Evolutionary conservation across 2,329 filamentous ascomycete genomes (phyloP), one percentile per base, ranked within the genome.

Genomic region (Fonsecaea erecta): DNA sequence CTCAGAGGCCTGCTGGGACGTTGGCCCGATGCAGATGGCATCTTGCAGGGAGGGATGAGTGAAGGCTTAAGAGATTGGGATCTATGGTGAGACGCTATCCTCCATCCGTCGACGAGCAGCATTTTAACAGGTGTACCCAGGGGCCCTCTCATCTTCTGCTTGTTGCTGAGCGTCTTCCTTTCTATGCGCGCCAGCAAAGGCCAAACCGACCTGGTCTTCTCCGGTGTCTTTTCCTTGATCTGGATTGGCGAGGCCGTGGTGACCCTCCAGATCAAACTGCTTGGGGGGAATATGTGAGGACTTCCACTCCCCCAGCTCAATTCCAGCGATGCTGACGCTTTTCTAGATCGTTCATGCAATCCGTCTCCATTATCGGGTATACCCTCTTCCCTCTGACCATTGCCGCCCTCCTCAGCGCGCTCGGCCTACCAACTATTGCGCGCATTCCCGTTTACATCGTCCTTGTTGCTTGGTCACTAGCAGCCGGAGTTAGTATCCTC

Each of bases 191-290:
- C 92, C 14, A 85, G 88, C 71, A 84, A 85, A 1, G 86, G 92
- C 54, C 95, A 99, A 81, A 91, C 90, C 74, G 92, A 93, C 67
- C 80, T 91, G 46, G 93, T 98, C 30, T 99, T 99, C 77, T 96
- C 92, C 37, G 95, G 95, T 3, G 93, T 99, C 52, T 99, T 99
- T 80, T 92, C 93, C 54, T 91, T 96, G 79, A 90, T 99, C 60
- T 99, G 95, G 95, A 88, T 99, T 64, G 95, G 93, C 30, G 93
- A 98, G 82, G 93, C 93, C 0, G 90, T 97, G 2, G 95, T 99
- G 65, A 99, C 95, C n/a, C 80, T 96, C 75, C 95, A 99, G 84
- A 98, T 99, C 78, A 97, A 96, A 81, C 83, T 99, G 72, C 80
- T 99, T 65, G 95, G 95, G 65, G 95, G 95, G 52, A 97, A 95